phyloP scores from a whole-genome alignment of 108 stramenopile species.

The Cyclotella choctawhatcheeana region DNA sequence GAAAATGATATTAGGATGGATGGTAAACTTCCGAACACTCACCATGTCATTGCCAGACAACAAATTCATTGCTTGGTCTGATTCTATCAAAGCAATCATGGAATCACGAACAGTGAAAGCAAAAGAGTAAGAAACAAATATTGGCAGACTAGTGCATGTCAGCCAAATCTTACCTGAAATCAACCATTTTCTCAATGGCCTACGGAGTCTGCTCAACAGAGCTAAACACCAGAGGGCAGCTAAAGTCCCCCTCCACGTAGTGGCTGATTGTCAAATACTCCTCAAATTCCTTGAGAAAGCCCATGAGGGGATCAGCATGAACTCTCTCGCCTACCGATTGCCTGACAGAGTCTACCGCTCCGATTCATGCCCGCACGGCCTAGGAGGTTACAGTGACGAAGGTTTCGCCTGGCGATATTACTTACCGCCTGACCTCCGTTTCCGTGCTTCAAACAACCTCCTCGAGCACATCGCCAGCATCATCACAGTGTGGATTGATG shows the following conservation, averaged over 20 bases:
- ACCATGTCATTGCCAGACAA: slow-evolving; percentile 21
- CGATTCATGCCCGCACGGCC: slow-evolving; percentile 31
- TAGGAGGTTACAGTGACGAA: slow-evolving; percentile 29
- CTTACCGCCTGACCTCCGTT: slow-evolving; percentile 1
- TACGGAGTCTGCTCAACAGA: background rate
- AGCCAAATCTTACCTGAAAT: slow-evolving; percentile 1
- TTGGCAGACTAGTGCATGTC: slow-evolving; percentile 5
- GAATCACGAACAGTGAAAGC: background rate
- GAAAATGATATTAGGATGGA: slow-evolving; percentile 34
- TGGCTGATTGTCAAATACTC: slow-evolving; percentile 3
- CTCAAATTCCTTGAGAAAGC: slow-evolving; percentile 1
- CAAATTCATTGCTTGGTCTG: slow-evolving; percentile 33
- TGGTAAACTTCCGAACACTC: slow-evolving; percentile 11
- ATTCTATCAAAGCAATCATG: background rate
- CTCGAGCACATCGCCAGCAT: slow-evolving; percentile 20
- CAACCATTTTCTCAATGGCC: slow-evolving; percentile 29
- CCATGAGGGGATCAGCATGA: slow-evolving; percentile 27
- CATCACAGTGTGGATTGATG: slow-evolving; percentile 34
- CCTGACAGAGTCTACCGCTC: slow-evolving; percentile 22
- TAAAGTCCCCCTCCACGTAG: background rate
- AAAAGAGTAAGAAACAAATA: slow-evolving; percentile 16
- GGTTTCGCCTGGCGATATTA: slow-evolving; percentile 35
- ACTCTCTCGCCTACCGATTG: slow-evolving; percentile 5
- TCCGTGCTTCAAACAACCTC: slow-evolving; percentile 40
- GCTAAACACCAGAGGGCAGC: slow-evolving; percentile 2